Evolutionary conservation across 2,329 filamentous ascomycete genomes (phyloP).

Genomic region (Curvularia lunata): DNA sequence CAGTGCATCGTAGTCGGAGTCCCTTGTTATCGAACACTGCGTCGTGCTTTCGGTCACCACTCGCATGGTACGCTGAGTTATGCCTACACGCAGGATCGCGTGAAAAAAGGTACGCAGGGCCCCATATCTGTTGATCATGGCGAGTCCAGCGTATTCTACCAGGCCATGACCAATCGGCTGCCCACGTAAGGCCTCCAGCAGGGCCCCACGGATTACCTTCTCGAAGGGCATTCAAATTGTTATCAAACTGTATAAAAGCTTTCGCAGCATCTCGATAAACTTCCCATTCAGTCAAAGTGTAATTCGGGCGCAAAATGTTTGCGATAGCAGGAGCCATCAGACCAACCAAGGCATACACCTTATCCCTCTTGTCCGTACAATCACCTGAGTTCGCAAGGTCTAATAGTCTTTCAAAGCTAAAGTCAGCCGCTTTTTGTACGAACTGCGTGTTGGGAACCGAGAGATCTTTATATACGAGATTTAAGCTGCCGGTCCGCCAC

Average conservation of each 20-base stretch:
- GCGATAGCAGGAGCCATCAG: background rate
- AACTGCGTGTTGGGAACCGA: background rate
- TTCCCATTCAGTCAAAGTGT: background rate
- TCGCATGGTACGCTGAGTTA: background rate
- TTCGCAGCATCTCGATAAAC: background rate
- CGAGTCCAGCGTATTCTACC: background rate
- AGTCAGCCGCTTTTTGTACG: background rate
- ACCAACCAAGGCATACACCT: background rate
- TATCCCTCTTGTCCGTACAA: background rate
- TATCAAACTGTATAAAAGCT: background rate
- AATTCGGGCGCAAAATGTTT: background rate
- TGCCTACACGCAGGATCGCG: background rate
- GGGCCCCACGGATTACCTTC: background rate
- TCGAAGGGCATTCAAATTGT: background rate
- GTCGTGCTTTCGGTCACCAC: background rate
- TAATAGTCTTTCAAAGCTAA: background rate
- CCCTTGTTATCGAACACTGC: background rate
- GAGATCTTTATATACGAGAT: slow-evolving; percentile 4
- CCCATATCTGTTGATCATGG: background rate
- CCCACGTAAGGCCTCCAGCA: background rate
- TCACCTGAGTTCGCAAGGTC: background rate
- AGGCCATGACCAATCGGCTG: background rate
- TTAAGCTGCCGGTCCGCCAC: background rate
- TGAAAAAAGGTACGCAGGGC: background rate
- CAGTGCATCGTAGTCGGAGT: background rate